These are phyloP conservation scores for Papilionanthe hybrid DNA, from an alignment of 116 monocot species.

Conservation along the genomic window DNA sequence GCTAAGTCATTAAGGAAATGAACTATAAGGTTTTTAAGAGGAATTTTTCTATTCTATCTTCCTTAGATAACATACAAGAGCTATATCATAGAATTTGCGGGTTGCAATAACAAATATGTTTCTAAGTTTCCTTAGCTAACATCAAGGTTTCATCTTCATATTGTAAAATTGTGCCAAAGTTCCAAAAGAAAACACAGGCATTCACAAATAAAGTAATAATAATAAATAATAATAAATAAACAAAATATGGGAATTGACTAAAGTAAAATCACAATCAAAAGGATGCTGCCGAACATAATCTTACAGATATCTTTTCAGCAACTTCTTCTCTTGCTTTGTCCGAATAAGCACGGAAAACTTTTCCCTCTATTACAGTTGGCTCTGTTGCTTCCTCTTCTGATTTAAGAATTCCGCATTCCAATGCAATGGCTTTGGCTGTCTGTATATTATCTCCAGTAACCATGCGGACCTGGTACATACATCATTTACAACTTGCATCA, in stretches of 20 bases:
- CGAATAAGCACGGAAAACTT: constrained; percentile 67
- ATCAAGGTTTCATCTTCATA: not conserved
- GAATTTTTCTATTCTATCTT: not conserved
- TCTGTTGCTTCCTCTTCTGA: constrained; percentile 43
- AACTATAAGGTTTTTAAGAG: too few species aligned
- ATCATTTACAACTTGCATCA: constrained; percentile 2
- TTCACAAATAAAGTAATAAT: not conserved
- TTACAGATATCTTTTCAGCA: constrained; percentile 80
- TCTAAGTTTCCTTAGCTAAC: not conserved
- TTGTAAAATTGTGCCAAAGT: not conserved
- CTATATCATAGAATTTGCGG: not conserved
- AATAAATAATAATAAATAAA: not conserved
- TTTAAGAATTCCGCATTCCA: constrained; percentile 93
- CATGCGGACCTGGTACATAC: constrained; percentile 71
- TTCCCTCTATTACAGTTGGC: constrained; percentile 81
- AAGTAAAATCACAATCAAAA: not conserved
- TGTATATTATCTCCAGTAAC: constrained; percentile 96
- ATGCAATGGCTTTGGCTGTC: constrained; percentile 90
- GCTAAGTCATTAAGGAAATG: too few species aligned
- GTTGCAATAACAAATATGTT: not conserved
- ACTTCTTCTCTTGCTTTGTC: constrained; percentile 65
- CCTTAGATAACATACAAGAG: not conserved
- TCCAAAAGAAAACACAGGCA: not conserved
- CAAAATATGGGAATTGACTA: not conserved
- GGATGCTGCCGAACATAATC: constrained; percentile 2